A percentile compares a stretch with the other conserved stretches of the same genome.
These are phyloP conservation scores for Fusarium chaquense DNA, from an alignment of 2,329 filamentous ascomycete species.

Conservation along the genomic window DNA sequence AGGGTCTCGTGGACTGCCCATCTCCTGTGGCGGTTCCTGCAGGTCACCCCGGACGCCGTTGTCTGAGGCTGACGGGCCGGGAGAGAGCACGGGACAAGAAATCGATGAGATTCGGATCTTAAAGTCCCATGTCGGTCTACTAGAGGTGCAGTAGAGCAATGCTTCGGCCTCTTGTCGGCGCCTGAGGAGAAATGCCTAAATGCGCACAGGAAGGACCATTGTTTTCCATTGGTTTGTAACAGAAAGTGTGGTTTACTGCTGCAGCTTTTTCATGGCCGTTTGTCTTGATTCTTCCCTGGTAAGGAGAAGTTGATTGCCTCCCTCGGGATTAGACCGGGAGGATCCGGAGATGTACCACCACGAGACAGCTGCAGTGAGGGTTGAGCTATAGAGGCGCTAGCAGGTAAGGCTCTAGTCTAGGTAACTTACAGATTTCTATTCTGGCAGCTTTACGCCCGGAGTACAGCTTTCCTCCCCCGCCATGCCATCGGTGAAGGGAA, in stretches of 20 bases:
- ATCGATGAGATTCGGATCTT: conserved; percentile 37
- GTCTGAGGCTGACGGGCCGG: conserved; percentile 27
- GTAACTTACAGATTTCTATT: conserved; percentile 2
- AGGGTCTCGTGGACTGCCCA: conserved; percentile 44
- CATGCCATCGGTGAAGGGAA: conserved; percentile 40
- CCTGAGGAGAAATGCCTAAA: conserved; percentile 31
- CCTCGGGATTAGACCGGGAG: conserved; percentile 38
- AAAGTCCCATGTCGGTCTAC: conserved; percentile 13
- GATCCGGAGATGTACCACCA: conserved; percentile 43
- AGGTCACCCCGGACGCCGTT: conserved; percentile 37
- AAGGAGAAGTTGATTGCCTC: conserved; percentile 9
- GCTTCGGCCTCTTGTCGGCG: conserved; percentile 36
- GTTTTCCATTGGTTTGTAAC: neutral
- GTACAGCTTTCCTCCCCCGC: conserved; percentile 32
- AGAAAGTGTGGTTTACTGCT: neutral
- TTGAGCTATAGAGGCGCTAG: conserved; percentile 22
- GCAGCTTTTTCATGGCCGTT: neutral
- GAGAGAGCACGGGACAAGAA: conserved; percentile 23
- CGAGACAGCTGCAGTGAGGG: conserved; percentile 22
- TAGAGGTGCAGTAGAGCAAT: neutral
- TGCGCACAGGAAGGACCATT: conserved; percentile 13
- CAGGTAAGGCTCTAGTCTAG: neutral
- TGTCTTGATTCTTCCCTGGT: neutral
- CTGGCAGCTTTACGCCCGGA: conserved; percentile 14
- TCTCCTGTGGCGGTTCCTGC: conserved; percentile 46